A percentile compares a stretch with the other conserved stretches of the same genome.
Evolutionary conservation across 208 protist genomes (phyloP).

Genomic region (Crithidia thermophila): DNA sequence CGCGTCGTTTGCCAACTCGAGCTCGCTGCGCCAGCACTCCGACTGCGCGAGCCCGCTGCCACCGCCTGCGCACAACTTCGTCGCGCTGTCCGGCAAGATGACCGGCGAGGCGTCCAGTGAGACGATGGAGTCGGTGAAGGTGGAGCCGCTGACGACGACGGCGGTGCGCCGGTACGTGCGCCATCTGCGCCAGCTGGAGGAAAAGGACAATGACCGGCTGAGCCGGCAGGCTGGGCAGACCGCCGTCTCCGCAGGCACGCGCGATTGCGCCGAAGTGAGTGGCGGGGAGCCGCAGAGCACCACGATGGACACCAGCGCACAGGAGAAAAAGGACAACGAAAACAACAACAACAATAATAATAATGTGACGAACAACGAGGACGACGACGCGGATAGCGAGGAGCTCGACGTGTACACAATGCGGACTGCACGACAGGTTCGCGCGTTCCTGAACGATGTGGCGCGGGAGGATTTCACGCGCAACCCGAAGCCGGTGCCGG

Average conservation of each 20-base stretch:
- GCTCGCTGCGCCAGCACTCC: not conserved
- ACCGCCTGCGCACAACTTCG: not conserved
- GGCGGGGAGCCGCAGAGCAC: conserved; percentile 5
- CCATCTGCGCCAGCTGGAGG: conserved; percentile 5
- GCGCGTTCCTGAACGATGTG: conserved; percentile 12
- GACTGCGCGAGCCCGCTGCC: not conserved
- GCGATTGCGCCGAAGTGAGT: not conserved
- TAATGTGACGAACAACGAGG: not conserved
- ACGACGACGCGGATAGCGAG: conserved; percentile 27
- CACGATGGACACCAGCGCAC: not conserved
- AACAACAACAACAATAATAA: not conserved
- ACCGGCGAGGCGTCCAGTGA: not conserved
- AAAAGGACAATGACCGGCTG: not conserved
- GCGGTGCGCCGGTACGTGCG: not conserved
- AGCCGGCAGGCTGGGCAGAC: not conserved
- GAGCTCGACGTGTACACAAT: conserved; percentile 15
- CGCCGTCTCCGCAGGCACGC: not conserved
- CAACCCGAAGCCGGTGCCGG: not conserved
- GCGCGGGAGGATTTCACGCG: not conserved
- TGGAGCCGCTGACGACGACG: not conserved
- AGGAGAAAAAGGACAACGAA: not conserved
- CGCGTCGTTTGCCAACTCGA: conserved; percentile 9
- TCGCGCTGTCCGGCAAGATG: not conserved
- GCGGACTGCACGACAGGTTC: conserved; percentile 15
- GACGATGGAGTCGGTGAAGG: not conserved